phyloP scores from a whole-genome alignment of 495 filamentous ascomycete species.

The Xylaria curta region DNA sequence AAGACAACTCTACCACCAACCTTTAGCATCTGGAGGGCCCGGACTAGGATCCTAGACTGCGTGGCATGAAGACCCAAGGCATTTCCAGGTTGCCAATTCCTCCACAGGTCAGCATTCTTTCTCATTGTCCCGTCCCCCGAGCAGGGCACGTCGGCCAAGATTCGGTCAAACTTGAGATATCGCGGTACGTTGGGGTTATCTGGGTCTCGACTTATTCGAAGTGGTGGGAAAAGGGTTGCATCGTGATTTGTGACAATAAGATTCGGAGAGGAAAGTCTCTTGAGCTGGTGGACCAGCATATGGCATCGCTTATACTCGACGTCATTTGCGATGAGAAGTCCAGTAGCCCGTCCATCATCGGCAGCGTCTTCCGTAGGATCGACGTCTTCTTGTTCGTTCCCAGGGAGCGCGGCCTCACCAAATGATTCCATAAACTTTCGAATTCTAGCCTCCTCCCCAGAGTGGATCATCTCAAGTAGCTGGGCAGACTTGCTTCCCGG shows the following conservation, averaged over 20 bases:
- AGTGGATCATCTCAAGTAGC: conserved; percentile 90
- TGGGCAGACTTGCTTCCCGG: conserved; percentile 97
- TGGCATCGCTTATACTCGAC: conserved; percentile 93
- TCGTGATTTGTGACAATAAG: conserved; percentile 98
- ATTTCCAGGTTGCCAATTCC: conserved; percentile 86
- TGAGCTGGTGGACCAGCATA: conserved; percentile 97
- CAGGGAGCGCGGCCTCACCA: conserved; percentile 57
- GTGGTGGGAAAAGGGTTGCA: conserved; percentile 91
- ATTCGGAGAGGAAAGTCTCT: conserved; percentile 94
- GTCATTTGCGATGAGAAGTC: conserved; percentile 93
- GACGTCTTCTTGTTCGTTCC: conserved; percentile 53
- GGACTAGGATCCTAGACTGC: conserved; percentile 87
- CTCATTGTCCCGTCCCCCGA: conserved; percentile 91
- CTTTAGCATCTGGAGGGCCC: conserved; percentile 95
- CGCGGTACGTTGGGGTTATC: conserved; percentile 61
- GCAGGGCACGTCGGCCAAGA: conserved; percentile 95
- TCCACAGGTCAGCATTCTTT: conserved; percentile 93
- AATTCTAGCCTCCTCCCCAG: conserved; percentile 85
- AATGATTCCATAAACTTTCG: conserved; percentile 62
- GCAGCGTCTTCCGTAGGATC: conserved; percentile 61
- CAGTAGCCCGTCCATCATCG: conserved; percentile 87
- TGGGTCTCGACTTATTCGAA: conserved; percentile 69
- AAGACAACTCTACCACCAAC: conserved; percentile 93
- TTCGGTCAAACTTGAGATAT: conserved; percentile 96
- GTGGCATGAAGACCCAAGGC: conserved; percentile 83